Evolutionary conservation across 2,329 filamentous ascomycete genomes (phyloP), one percentile per base, ranked within the genome.

Genomic region (Helotiales sp.): DNA sequence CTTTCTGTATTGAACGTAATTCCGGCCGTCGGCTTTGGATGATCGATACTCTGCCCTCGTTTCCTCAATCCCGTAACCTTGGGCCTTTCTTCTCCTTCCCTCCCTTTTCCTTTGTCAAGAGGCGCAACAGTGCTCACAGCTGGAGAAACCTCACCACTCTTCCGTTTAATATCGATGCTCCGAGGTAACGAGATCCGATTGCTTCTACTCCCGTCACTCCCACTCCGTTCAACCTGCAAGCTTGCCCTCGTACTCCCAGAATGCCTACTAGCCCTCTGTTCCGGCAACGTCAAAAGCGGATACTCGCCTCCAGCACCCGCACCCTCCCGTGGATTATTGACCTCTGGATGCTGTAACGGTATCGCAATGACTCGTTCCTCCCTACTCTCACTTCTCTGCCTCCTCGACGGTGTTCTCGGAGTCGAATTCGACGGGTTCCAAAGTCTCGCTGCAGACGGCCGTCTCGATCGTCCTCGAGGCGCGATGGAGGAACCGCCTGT

Each of bases 401-500:
- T 63, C 55, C 61, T 55, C 15, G 59, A 50, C 4, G 55, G 55
- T 10, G 49, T 57, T 54, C 60, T 51, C 19, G 60, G 83, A 48
- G 83, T 81, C 72, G 82, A 79, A 68, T 86, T 86, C 67, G 83
- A 77, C 34, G 83, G 83, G 69, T 85, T 85, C 74, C 82, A 84
- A 60, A 86, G 77, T 27, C 81, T 77, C 54, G 64, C 59, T 60
- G 71, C 58, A 68, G 62, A 65, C 13, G 64, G 64, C 54, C 68
- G 64, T 58, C 63, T 65, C 46, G 67, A 59, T 60, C 64, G 59
- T 47, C 62, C 61, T 7, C 55, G 55, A 44, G 40, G 40, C 40
- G 57, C 38, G 19, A 57, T 57, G 42, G 56, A 61, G 49, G 59
- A 67, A 24, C 69, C 68, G 40, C 55, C 60, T 48, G 71, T 67